A percentile compares a stretch with the other conserved stretches of the same genome.
phyloP scores from a whole-genome alignment of 306 rosid genomes.

The Phaseolus lunatus region DNA sequence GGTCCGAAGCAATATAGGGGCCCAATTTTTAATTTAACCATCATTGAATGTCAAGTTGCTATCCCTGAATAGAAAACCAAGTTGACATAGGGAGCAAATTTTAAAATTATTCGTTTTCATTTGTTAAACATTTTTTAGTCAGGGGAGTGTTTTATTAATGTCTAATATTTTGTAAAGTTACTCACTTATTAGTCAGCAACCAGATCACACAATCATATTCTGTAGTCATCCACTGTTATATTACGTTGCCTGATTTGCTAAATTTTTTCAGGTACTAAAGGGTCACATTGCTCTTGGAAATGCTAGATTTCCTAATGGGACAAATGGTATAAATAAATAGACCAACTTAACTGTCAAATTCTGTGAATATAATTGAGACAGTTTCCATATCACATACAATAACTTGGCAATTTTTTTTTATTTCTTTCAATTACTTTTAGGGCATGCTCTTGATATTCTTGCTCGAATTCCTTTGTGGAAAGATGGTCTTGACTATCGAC shows the following conservation, averaged over 20 bases:
- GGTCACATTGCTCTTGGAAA: constrained; percentile 93
- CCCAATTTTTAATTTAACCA: neutral
- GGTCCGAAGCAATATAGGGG: neutral
- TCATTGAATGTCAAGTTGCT: constrained; percentile 36
- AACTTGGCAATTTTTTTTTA: constrained; percentile 17
- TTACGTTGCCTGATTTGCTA: constrained; percentile 45
- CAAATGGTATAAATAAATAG: constrained; percentile 66
- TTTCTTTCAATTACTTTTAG: constrained; percentile 48
- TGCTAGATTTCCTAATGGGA: constrained; percentile 96
- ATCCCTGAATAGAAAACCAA: constrained; percentile 18
- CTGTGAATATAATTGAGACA: constrained; percentile 24
- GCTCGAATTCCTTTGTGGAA: constrained; percentile 97
- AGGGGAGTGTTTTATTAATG: neutral
- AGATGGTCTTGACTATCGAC: constrained; percentile 96
- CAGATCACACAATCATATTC: neutral
- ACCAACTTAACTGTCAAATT: constrained; percentile 30
- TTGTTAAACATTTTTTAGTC: neutral
- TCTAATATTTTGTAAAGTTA: constrained; percentile 20
- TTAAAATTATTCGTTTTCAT: constrained; percentile 12
- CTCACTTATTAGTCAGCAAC: constrained; percentile 11
- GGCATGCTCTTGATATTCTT: constrained; percentile 87
- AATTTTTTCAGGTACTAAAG: constrained; percentile 77
- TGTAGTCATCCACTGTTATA: neutral
- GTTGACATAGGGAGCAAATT: constrained; percentile 1
- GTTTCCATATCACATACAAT: constrained; percentile 8